A percentile compares a stretch with the other conserved stretches of the same genome.
Conservation (phyloP, 1,139 yeast genomes). For the Geotrichum carabidarum region DNA sequence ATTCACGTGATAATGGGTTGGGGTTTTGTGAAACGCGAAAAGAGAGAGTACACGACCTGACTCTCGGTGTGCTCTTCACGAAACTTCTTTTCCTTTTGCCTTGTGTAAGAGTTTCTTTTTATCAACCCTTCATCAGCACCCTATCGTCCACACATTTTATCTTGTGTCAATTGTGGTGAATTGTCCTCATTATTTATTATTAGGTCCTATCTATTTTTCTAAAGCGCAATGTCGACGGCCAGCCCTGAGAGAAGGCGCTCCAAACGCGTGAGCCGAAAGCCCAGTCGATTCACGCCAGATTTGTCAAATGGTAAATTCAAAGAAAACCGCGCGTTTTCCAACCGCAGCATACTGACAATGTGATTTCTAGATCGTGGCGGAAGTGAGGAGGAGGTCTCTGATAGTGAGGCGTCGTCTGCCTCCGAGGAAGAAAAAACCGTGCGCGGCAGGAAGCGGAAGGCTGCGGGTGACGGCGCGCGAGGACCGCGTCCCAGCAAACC, state of each 20-base stretch:
- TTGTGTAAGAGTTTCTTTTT: background rate
- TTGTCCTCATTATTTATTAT: background rate
- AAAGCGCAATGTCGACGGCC: background rate
- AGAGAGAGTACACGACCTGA: background rate
- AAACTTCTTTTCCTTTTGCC: background rate
- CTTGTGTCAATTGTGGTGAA: background rate
- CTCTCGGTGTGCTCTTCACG: background rate
- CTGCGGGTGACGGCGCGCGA: background rate
- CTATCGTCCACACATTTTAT: background rate
- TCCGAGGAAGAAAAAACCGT: constrained; percentile 3
- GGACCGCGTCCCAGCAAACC: constrained; percentile 1
- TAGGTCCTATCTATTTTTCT: background rate
- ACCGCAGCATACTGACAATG: background rate
- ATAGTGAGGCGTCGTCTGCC: constrained; percentile 7
- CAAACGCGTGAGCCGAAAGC: constrained; percentile 11
- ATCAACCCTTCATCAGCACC: background rate
- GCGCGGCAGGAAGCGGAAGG: constrained; percentile 8
- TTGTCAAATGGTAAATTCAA: constrained; percentile 1
- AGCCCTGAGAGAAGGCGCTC: constrained; percentile 4
- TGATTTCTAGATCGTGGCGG: background rate
- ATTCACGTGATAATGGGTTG: background rate
- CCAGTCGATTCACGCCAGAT: constrained; percentile 7
- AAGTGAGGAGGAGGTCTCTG: constrained; percentile 2
- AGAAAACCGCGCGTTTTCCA: background rate
- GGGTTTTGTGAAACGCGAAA: background rate